These are phyloP conservation scores for Elsinoe australis DNA, from an alignment of 2,329 filamentous ascomycete species.

Conservation along the genomic window DNA sequence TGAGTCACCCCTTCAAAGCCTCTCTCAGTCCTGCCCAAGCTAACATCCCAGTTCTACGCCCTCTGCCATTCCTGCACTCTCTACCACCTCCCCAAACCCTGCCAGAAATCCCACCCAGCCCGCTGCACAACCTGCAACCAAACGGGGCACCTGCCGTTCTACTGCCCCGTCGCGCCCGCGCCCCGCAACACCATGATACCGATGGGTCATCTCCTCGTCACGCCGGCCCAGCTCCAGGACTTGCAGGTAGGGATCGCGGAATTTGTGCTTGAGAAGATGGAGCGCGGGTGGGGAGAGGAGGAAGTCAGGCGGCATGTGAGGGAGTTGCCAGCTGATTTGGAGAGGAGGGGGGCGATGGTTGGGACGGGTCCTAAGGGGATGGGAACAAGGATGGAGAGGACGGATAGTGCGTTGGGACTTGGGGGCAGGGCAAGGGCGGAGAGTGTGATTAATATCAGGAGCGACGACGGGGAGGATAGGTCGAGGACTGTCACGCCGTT, in stretches of 20 bases:
- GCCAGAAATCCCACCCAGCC: not conserved
- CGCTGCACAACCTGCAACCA: slow-evolving; percentile 14
- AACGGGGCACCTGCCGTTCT: slow-evolving; percentile 16
- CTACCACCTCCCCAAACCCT: slow-evolving; percentile 19
- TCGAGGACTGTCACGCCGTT: no score
- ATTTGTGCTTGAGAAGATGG: not conserved
- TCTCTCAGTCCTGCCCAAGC: no score
- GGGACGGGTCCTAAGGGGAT: no score
- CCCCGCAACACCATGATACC: not conserved
- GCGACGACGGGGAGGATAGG: no score
- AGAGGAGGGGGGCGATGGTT: not conserved
- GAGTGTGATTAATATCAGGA: no score
- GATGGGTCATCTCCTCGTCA: not conserved
- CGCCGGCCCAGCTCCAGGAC: not conserved
- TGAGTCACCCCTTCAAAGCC: slow-evolving; percentile 1
- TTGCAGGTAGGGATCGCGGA: not conserved
- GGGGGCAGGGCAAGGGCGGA: no score
- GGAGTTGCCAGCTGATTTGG: not conserved
- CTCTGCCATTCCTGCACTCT: slow-evolving; percentile 19
- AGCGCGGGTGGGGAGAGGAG: not conserved
- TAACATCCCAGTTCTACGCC: slow-evolving; percentile 14
- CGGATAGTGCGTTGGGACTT: no score
- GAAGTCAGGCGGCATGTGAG: not conserved
- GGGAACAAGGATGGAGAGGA: no score
- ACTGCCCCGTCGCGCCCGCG: slow-evolving; percentile 10